phyloP scores from a whole-genome alignment of 1,139 yeast genomes.

The Taphrina sp. region DNA sequence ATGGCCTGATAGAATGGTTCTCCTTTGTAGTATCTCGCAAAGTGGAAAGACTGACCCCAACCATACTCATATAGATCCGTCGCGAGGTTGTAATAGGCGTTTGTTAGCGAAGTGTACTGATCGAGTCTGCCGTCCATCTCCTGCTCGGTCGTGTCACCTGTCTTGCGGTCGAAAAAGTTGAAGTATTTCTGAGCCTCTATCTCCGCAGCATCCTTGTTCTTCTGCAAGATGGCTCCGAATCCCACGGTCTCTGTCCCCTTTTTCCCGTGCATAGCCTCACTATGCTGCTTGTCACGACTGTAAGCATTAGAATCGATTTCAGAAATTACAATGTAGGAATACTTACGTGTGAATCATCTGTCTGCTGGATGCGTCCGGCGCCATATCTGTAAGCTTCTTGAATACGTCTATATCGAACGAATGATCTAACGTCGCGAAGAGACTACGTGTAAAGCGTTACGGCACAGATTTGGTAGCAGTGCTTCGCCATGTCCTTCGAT shows the following conservation, averaged over 20 bases:
- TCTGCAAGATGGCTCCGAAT: constrained; percentile 68
- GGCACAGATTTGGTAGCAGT: too few species aligned
- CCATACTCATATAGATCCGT: constrained; percentile 78
- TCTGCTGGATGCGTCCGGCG: constrained; percentile 10
- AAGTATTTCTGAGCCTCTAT: constrained; percentile 87
- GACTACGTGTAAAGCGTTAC: too few species aligned
- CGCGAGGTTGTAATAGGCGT: constrained; percentile 83
- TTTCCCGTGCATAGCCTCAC: constrained; percentile 75
- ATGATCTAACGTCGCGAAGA: too few species aligned
- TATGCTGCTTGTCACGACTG: constrained; percentile 29
- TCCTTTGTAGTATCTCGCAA: constrained; percentile 87
- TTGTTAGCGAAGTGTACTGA: constrained; percentile 87
- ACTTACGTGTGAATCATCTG: constrained; percentile 27
- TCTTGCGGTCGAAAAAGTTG: constrained; percentile 81
- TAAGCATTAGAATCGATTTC: background rate
- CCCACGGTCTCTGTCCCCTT: constrained; percentile 67
- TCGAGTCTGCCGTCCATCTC: constrained; percentile 61
- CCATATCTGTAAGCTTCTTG: too few species aligned
- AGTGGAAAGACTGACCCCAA: constrained; percentile 99
- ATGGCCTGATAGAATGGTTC: constrained; percentile 93
- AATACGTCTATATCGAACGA: too few species aligned
- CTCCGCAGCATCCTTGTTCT: constrained; percentile 73
- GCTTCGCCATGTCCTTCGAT: too few species aligned
- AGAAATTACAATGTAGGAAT: too few species aligned
- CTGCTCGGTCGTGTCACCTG: constrained; percentile 63